Evolutionary conservation across 2,329 filamentous ascomycete species (phyloP).

Genomic region (Botryotinia calthae): DNA sequence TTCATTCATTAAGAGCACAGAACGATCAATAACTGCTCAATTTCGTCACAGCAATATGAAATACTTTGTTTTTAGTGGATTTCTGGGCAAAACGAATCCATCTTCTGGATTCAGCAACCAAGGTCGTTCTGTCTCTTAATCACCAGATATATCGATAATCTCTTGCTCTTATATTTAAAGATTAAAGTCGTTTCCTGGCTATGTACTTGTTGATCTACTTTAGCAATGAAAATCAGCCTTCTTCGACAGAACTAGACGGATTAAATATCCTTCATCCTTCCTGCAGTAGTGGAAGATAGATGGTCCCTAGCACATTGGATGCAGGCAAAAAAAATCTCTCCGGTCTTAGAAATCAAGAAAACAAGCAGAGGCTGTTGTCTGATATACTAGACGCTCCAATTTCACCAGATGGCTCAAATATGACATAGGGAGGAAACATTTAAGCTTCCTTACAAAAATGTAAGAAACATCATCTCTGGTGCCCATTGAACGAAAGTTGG

Average conservation of each 20-base stretch:
- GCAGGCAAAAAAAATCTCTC: too few species aligned
- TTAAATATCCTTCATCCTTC: not conserved
- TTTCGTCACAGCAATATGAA: not conserved
- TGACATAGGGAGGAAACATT: not conserved
- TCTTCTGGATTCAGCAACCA: not conserved
- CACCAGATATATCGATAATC: not conserved
- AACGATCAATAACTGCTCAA: not conserved
- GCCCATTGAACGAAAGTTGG: not conserved
- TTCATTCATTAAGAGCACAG: not conserved
- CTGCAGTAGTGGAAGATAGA: not conserved
- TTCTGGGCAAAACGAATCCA: not conserved
- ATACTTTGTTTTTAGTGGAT: not conserved
- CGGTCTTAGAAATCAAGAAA: too few species aligned
- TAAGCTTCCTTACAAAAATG: not conserved
- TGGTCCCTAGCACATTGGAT: too few species aligned
- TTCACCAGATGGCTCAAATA: not conserved
- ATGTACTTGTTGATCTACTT: too few species aligned
- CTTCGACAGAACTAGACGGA: not conserved
- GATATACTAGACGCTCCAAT: too few species aligned
- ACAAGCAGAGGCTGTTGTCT: too few species aligned
- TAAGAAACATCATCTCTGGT: not conserved
- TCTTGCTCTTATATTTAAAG: not conserved
- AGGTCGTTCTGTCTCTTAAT: not conserved
- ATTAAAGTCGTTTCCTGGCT: too few species aligned
- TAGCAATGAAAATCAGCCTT: not conserved